A percentile compares a stretch with the other conserved stretches of the same genome.
Evolutionary conservation across 805 yeast species (phyloP).

Genomic region (Deakozyma indianensis): DNA sequence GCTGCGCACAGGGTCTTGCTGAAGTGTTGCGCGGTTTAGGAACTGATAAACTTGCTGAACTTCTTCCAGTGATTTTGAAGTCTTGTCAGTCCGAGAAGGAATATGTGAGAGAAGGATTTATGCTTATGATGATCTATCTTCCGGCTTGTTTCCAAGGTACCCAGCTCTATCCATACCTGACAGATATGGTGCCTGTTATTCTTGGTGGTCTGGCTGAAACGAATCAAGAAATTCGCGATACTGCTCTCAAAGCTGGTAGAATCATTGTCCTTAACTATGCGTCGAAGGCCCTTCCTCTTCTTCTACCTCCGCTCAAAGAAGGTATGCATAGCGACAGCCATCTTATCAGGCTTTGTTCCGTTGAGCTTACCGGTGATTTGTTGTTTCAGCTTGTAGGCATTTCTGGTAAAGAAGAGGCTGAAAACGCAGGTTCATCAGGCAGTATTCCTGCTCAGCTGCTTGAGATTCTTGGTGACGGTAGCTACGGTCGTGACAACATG

Average conservation of each 20-base stretch:
- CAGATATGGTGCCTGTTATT: conserved; percentile 80
- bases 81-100: conserved; percentile 55
- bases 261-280: conserved; percentile 85
- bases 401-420: conserved; percentile 35
- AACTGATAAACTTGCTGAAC: conserved; percentile 69
- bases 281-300: conserved; percentile 76
- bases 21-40: conserved; percentile 94
- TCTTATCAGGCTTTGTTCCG: conserved; percentile 85
- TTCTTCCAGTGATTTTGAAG: conserved; percentile 64
- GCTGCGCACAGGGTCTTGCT: conserved; percentile 92
- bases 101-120: conserved; percentile 77
- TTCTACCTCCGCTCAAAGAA: conserved; percentile 83
- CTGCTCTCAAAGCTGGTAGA: conserved; percentile 85
- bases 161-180: conserved; percentile 80
- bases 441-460: conserved; percentile 38
- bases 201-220: conserved; percentile 81
- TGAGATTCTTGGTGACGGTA: conserved; percentile 71
- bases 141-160: conserved; percentile 85
- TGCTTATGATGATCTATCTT: conserved; percentile 75
- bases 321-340: conserved; percentile 74
- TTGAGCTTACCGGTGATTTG: conserved; percentile 89
- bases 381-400: conserved; percentile 90
- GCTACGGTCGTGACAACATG: conserved; percentile 60
- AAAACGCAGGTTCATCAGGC: background rate
- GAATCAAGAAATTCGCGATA: conserved; percentile 76